Percentiles rank a stretch among this genome's conserved stretches.
Conservation (phyloP, 257 asterid genomes). For the Petunia secreta region DNA sequence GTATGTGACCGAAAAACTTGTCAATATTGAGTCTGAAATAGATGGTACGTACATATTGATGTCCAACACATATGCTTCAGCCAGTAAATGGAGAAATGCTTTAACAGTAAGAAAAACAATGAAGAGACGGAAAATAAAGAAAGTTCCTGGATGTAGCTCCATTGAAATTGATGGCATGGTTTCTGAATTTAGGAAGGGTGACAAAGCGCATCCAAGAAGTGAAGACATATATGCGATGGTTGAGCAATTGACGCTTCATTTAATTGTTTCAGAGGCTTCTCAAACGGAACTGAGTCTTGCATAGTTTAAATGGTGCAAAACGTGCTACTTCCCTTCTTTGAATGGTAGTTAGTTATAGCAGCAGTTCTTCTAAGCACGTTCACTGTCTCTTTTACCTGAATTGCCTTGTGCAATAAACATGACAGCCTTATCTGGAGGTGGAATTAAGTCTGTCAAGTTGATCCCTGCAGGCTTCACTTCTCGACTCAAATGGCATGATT, state of each 20-base stretch:
- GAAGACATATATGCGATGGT: conserved; percentile 31
- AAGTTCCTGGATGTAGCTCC: conserved; percentile 49
- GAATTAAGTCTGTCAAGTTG: not conserved
- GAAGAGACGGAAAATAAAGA: conserved; percentile 39
- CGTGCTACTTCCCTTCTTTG: not conserved
- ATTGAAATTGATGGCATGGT: conserved; percentile 48
- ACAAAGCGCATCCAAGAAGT: conserved; percentile 37
- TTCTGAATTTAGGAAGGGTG: conserved; percentile 39
- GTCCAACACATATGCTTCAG: conserved; percentile 48
- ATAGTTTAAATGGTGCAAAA: not conserved
- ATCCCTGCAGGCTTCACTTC: not conserved
- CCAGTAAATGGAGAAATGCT: conserved; percentile 39
- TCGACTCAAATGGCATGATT: not conserved
- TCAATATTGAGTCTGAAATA: conserved; percentile 29
- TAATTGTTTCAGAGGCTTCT: not conserved
- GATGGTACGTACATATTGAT: conserved; percentile 39
- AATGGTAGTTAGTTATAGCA: not conserved
- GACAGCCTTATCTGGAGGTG: not conserved
- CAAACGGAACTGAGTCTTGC: not conserved
- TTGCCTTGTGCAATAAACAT: not conserved
- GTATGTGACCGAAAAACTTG: conserved; percentile 33
- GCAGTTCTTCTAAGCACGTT: too few relatives aligned
- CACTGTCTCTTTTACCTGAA: not conserved
- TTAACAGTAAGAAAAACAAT: conserved; percentile 31
- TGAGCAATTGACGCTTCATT: conserved; percentile 26